Percentiles rank a stretch among this genome's conserved stretches.
These are phyloP conservation scores for Parathielavia appendiculata DNA, from an alignment of 495 filamentous ascomycete genomes.

Conservation along the genomic window DNA sequence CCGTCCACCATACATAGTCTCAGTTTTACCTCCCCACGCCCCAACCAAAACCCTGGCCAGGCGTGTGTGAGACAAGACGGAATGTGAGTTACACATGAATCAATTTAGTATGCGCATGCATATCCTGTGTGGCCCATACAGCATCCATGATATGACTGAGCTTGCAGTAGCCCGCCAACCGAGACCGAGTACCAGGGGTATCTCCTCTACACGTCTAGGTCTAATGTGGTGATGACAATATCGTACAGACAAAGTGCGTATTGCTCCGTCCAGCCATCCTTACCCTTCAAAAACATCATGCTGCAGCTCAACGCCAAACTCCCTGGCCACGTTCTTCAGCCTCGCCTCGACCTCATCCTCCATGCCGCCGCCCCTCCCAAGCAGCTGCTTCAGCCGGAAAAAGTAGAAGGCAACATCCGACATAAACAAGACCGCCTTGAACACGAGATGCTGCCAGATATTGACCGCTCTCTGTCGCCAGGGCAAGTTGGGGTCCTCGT, in stretches of 20 bases:
- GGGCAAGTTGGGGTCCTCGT: slow-evolving; percentile 51
- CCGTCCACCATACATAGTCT: no score
- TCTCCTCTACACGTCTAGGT: slow-evolving; percentile 14
- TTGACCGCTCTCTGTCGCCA: slow-evolving; percentile 46
- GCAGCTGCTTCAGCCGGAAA: slow-evolving; percentile 64
- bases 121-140: not conserved
- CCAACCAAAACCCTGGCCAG: not conserved
- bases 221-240: not conserved
- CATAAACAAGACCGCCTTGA: slow-evolving; percentile 68
- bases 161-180: not conserved
- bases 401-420: slow-evolving; percentile 83
- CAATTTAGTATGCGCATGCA: not conserved
- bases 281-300: slow-evolving; percentile 84
- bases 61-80: not conserved
- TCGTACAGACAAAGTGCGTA: not conserved
- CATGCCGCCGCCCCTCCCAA: slow-evolving; percentile 76
- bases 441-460: slow-evolving; percentile 65
- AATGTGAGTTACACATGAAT: not conserved
- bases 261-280: not conserved
- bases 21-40: no score
- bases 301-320: slow-evolving; percentile 86
- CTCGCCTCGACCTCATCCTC: slow-evolving; percentile 87
- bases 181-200: slow-evolving; percentile 5
- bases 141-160: not conserved
- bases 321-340: slow-evolving; percentile 81